Base-by-base conservation (phyloP, 1,139 yeast species). In the Pichia sp. region DNA sequence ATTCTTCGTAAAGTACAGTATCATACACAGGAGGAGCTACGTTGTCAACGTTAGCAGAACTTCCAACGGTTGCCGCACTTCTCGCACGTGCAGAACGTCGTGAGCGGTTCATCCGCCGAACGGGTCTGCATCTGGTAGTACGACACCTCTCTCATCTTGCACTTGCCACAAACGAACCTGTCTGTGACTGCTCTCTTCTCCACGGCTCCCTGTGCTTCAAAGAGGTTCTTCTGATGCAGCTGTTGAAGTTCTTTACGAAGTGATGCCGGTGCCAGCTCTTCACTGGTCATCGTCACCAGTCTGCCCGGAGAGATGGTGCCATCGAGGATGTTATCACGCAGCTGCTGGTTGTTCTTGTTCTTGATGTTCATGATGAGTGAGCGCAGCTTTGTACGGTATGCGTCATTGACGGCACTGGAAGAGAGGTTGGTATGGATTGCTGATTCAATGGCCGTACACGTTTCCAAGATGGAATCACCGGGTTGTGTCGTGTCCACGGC, bases 41-140 rank as follows among this genome's bases (percentile, higher is more conserved):
- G 8, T 21, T 21, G 22, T 21, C 10, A 9, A 9, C 6, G 5
- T 43, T 52, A 81, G 16, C 91, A 81, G 57, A 88, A 88, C 62
- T 91, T 88, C 97, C 97, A 91, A 62, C 97, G 75, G 58, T 91
- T 86, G 48, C 97, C 97, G 67, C 98, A 91, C 50, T 79, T 84
- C 55, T 88, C 96, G 66, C 97, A 91, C 2, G 96, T 88, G 66
- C 97, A 91, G 58, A 91, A 91, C 3, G 98, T 91, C 8, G 98
- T 91, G 55, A 91, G 73, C 42, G 98, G 98, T 62, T 91, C 98
- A 74, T 91, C 98, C 19, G 98, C 98, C 40, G 95, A 84, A 61
- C 98, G 72, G 27, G 98, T 91, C 67, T 91, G 98, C 83, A 91
- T 74, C 65, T 91, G 98, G 62, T 87, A 91, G 60, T 91, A 91